These are phyloP conservation scores for Suhomyces atakaporum DNA, from an alignment of 1,139 yeast species.

Conservation along the genomic window DNA sequence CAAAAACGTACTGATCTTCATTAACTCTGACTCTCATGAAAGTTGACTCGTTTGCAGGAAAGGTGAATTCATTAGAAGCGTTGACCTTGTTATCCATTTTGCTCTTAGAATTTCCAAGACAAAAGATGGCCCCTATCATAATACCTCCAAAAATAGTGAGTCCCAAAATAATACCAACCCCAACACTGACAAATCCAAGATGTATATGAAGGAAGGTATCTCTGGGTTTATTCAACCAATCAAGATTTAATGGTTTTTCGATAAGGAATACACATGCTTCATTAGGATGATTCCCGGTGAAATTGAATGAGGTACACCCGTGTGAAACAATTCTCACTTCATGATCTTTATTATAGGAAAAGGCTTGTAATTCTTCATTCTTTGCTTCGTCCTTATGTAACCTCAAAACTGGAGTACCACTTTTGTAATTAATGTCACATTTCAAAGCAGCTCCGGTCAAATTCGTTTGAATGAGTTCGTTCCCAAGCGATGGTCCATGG, in stretches of 20 bases:
- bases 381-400: constrained; percentile 14
- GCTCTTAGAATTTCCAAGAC: constrained; percentile 26
- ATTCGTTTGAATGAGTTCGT: constrained; percentile 28
- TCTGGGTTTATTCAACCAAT: constrained; percentile 54
- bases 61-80: constrained; percentile 14
- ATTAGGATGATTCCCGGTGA: constrained; percentile 18
- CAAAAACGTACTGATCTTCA: constrained; percentile 26
- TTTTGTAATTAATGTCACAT: constrained; percentile 47
- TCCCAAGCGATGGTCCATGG: constrained; percentile 1
- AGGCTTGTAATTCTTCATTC: constrained; percentile 30
- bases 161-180: constrained; percentile 66
- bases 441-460: constrained; percentile 40
- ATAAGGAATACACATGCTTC: constrained; percentile 66
- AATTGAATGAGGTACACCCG: constrained; percentile 59
- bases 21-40: constrained; percentile 44
- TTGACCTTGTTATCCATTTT: constrained; percentile 10
- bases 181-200: constrained; percentile 66
- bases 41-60: constrained; percentile 29
- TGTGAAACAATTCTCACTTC: constrained; percentile 65
- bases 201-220: constrained; percentile 52
- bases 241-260: constrained; percentile 58
- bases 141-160: constrained; percentile 42
- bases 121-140: constrained; percentile 30
- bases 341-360: constrained; percentile 56
- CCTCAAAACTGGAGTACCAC: constrained; percentile 39